phyloP scores from a whole-genome alignment of 768 basidiomycete genomes.

The Crassisporium funariophilum region DNA sequence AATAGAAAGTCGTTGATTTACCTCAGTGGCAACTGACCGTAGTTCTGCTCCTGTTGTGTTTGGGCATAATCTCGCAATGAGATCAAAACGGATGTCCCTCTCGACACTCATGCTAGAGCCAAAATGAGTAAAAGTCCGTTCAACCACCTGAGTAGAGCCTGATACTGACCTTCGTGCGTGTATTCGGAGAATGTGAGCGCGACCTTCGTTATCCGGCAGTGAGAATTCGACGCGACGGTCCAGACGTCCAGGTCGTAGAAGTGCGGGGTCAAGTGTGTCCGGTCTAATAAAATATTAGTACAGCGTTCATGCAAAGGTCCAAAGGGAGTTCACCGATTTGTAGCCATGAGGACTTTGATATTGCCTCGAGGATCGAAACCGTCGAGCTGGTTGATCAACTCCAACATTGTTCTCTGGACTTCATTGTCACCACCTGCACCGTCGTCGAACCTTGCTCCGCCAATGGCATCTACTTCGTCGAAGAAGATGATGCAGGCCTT shows the following conservation, averaged over 20 bases:
- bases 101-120: conserved; percentile 81
- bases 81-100: conserved; percentile 94
- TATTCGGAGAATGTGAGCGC: conserved; percentile 95
- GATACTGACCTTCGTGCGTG: conserved; percentile 85
- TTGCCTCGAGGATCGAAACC: conserved; percentile 99
- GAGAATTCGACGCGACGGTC: conserved; percentile 98
- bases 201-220: conserved; percentile 92
- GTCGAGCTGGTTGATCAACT: conserved; percentile 97
- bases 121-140: conserved; percentile 1
- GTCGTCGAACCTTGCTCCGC: conserved; percentile 97
- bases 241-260: conserved; percentile 92
- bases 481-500: conserved; percentile 99
- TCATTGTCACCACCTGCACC: conserved; percentile 99
- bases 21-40: conserved; percentile 95
- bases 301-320: neutral
- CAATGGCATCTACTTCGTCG: conserved; percentile 97
- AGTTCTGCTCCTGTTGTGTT: conserved; percentile 99
- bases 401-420: conserved; percentile 98
- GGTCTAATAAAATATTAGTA: conserved; percentile 56
- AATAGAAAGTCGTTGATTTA: conserved; percentile 35
- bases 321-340: conserved; percentile 70
- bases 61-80: conserved; percentile 95
- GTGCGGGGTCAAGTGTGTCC: conserved; percentile 95
- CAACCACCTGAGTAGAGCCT: neutral
- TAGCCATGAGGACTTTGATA: conserved; percentile 99